Base-by-base conservation (phyloP, 495 filamentous ascomycete genomes). In the Neurospora sp. region DNA sequence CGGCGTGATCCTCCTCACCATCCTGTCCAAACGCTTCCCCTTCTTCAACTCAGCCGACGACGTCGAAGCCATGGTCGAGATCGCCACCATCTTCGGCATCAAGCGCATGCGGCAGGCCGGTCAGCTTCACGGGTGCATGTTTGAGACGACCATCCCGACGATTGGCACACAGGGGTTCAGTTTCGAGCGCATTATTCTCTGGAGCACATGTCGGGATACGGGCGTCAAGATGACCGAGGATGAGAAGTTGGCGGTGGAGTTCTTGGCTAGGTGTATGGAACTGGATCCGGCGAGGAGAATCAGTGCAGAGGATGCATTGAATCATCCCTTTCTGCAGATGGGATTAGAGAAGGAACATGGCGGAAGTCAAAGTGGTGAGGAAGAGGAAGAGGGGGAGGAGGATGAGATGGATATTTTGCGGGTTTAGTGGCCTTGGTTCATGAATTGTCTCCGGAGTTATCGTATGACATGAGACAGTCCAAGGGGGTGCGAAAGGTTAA, bases 11-110 rank as follows among this genome's bases (percentile, higher is more conserved):
- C 88, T 99, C 1, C 83, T 99, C 14, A 98, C 96, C 1, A 89
- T 99, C 65, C 86, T 99, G 9, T 92, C 92, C 16, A 90, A 89
- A 70, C 91, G 96, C 8, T 99, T 99, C 75, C 96, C 96, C 47
- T 99, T 99, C 83, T 99, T 99, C 86, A 97, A 99, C 82, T 95
- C 92, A 44, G 90, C 93, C 14, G 96, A 99, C 78, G 96, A 99
- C 75, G 89, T 99, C 69, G 96, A 99, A 77, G 96, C 96, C 38
- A 91, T 97, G 87, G 93, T 99, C 71, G 96, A 99, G 80, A 96
- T 99, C 74, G 91, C 94, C 20, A 96, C 93, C 70, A 96, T 98
- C 65, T 97, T 98, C 80, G 96, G 96, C n/a, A 87, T 85, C 18
- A 86, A 85, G 75, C 87, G 89, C 61, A 98, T 99, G 96, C 91